Base-by-base conservation (phyloP, 78 protist genomes). In the Andalucia godoyi region DNA sequence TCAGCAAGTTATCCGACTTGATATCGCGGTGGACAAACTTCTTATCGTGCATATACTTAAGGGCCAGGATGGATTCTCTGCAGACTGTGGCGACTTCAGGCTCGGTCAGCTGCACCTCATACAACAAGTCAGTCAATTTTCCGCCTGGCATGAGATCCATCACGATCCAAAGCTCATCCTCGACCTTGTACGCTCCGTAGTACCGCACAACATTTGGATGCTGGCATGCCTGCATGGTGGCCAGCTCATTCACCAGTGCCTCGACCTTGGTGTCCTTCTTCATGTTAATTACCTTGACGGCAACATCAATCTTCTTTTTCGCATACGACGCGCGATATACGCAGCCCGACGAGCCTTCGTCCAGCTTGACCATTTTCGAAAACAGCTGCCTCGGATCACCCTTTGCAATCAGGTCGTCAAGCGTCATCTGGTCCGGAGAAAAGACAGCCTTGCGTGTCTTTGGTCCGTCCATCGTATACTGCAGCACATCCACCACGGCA, bases 61-160 rank as follows among this genome's bases (percentile, higher is more conserved):
- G 61, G 27, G 88, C 91, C 2, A 34, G 51, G n/a, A 83, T 54
- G 3, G 70, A 63, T 55, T 88, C 89, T 1, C 68, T 13, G 18
- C 59, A 39, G 0, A 83, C 45, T 9, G 38, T 71, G 33, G 97
- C 92, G 36, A 92, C 81, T n/a, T 73, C 77, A 27, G 57, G 38
- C 66, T 92, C 97, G n/a, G 64, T 27, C 75, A 88, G 45, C 13
- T 68, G 86, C 25, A 40, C 54, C 9, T 65, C 75, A 34, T 73
- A 78, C 18, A 88, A 43, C 8, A 92, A 51, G 21, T 88, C 88
- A 0, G 97, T 85, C 50, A 92, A 81, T 52, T 29, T 73, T 15
- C 95, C 97, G 33, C 93, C 95, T 18, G 78, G 65, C 80, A 86
- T 72, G 57, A 78, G 87, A 32, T 92, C 97, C 95, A 92, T 92